phyloP scores from a whole-genome alignment of 1,284 basidiomycete species.

The Leccinum laetum region DNA sequence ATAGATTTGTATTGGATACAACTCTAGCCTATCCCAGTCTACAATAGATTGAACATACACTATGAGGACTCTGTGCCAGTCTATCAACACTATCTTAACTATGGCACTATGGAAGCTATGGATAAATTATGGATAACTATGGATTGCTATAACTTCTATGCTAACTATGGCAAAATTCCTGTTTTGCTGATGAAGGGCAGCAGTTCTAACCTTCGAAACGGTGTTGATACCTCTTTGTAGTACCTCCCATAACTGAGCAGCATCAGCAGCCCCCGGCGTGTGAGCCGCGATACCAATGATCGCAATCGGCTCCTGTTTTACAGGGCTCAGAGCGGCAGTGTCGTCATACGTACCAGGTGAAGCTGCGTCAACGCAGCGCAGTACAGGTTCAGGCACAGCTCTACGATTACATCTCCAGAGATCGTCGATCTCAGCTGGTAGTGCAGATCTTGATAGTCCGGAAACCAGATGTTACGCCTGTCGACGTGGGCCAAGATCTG shows the following conservation, averaged over 20 bases:
- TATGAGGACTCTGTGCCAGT: too few species aligned
- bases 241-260: conserved; percentile 22
- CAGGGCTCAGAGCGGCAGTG: not conserved
- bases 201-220: too few species aligned
- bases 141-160: too few species aligned
- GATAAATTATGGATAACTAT: too few species aligned
- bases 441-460: conserved; percentile 42
- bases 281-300: conserved; percentile 71
- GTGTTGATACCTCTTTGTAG: too few species aligned
- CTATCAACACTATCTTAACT: too few species aligned
- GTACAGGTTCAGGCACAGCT: conserved; percentile 27
- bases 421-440: conserved; percentile 49
- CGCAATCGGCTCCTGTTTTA: conserved; percentile 57
- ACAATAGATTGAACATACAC: too few species aligned
- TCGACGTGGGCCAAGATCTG: conserved; percentile 46
- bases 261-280: conserved; percentile 55
- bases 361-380: conserved; percentile 34
- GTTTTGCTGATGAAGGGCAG: too few species aligned
- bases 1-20: too few species aligned
- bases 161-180: too few species aligned
- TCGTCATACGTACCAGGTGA: conserved; percentile 14
- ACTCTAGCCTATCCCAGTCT: too few species aligned
- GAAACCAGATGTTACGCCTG: conserved; percentile 49
- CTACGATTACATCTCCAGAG: conserved; percentile 42
- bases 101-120: too few species aligned